Percentiles rank a stretch among this genome's conserved stretches.
phyloP scores from a whole-genome alignment of 1,284 basidiomycete genomes.

The Ganoderma lingzhi region DNA sequence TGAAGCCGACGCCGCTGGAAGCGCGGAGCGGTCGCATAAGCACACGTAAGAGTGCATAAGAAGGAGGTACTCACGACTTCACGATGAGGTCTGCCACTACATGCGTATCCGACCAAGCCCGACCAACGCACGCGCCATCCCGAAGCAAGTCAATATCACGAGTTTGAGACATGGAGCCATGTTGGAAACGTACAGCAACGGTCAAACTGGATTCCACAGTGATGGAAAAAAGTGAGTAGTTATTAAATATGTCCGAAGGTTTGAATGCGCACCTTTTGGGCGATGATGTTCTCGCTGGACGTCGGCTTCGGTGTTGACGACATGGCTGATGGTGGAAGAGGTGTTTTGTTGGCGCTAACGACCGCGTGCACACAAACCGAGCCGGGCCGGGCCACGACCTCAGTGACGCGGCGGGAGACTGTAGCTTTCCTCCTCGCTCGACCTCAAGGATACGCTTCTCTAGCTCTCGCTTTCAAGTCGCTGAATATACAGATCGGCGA shows the following conservation, averaged over 20 bases:
- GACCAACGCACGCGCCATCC: conserved; percentile 7
- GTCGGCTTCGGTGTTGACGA: conserved; percentile 62
- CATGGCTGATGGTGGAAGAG: conserved; percentile 46
- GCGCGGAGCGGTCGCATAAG: neutral
- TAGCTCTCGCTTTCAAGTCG: neutral
- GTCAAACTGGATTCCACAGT: conserved; percentile 72
- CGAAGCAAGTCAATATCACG: conserved; percentile 14
- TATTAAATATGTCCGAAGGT: neutral
- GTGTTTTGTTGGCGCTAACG: conserved; percentile 24
- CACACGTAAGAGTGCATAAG: neutral
- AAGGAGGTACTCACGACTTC: conserved; percentile 67
- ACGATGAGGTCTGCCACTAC: conserved; percentile 82
- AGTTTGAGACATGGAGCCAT: neutral
- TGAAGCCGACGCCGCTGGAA: conserved; percentile 90
- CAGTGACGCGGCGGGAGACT: no score
- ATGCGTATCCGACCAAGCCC: conserved; percentile 27
- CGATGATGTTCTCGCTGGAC: conserved; percentile 87
- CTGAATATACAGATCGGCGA: no score
- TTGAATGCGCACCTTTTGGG: conserved; percentile 74
- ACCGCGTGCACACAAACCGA: neutral
- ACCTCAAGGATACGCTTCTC: neutral
- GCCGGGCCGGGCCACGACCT: neutral
- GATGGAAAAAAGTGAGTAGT: conserved; percentile 2
- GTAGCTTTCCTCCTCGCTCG: neutral
- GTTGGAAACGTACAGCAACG: conserved; percentile 78